These are phyloP conservation scores for Linaria vulgaris DNA, from an alignment of 257 asterid genomes.

Conservation along the genomic window DNA sequence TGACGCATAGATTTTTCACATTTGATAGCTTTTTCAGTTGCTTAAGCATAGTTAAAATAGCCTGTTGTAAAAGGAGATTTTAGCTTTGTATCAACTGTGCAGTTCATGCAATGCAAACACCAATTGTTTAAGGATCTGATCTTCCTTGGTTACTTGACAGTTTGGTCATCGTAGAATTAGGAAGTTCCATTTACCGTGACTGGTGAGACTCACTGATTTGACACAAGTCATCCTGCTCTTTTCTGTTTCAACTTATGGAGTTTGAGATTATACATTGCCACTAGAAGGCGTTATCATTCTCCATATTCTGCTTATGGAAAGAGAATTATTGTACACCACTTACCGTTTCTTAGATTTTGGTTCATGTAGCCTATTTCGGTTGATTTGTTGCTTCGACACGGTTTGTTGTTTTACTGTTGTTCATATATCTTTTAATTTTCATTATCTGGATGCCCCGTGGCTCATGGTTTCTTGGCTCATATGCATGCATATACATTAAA, in stretches of 20 bases:
- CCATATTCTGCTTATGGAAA: not conserved
- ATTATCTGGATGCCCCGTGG: not conserved
- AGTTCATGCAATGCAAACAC: slow-evolving; percentile 15
- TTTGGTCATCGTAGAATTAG: slow-evolving; percentile 3
- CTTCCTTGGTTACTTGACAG: not conserved
- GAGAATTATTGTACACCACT: too few species aligned
- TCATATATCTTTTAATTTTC: not conserved
- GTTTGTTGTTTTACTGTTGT: too few species aligned
- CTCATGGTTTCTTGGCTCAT: slow-evolving; percentile 23
- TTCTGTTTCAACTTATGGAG: not conserved
- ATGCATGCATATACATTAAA: not conserved
- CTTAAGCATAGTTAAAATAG: slow-evolving; percentile 20
- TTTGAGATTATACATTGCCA: not conserved
- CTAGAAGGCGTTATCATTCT: slow-evolving; percentile 7
- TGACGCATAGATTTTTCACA: slow-evolving; percentile 4
- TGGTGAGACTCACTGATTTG: not conserved
- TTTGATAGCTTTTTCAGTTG: slow-evolving; percentile 14
- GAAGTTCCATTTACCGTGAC: not conserved
- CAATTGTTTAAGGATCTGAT: slow-evolving; percentile 4
- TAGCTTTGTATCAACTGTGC: slow-evolving; percentile 24
- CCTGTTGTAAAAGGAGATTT: not conserved
- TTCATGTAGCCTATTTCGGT: too few species aligned
- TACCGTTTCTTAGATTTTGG: too few species aligned
- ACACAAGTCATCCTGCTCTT: not conserved
- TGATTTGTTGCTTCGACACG: too few species aligned